Evolutionary conservation across 2,329 filamentous ascomycete species (phyloP).

Genomic region (Fragosphaeria purpurea): DNA sequence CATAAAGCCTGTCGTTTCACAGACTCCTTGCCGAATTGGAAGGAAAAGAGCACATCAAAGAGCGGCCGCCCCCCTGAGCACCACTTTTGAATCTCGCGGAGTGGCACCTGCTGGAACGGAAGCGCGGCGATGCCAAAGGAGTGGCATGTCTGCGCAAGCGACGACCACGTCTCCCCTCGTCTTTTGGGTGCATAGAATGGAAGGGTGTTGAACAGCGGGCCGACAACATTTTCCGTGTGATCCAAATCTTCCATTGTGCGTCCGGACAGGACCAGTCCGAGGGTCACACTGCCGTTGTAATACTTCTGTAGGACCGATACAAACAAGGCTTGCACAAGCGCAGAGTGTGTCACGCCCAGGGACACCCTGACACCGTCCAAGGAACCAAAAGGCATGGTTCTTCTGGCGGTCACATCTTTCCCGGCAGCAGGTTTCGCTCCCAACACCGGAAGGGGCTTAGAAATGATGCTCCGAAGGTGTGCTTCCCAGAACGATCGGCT

Average conservation of each 20-base stretch:
- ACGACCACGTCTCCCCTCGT: slow-evolving; percentile 40
- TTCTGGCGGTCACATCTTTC: slow-evolving; percentile 15
- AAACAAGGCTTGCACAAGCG: slow-evolving; percentile 70
- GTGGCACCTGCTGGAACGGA: slow-evolving; percentile 66
- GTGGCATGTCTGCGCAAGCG: slow-evolving; percentile 56
- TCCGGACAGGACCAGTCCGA: slow-evolving; percentile 73
- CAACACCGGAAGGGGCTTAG: slow-evolving; percentile 14
- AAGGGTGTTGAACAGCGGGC: slow-evolving; percentile 84
- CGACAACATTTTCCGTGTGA: slow-evolving; percentile 56
- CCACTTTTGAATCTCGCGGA: slow-evolving; percentile 76
- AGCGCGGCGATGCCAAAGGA: slow-evolving; percentile 58
- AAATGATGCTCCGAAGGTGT: slow-evolving; percentile 34
- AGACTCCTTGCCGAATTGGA: slow-evolving; percentile 46
- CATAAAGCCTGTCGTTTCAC: slow-evolving; percentile 33
- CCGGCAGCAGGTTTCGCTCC: slow-evolving; percentile 1
- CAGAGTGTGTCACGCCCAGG: slow-evolving; percentile 67
- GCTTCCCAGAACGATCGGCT: slow-evolving; percentile 56
- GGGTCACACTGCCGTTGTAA: slow-evolving; percentile 36
- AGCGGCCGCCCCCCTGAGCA: slow-evolving; percentile 48
- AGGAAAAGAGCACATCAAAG: slow-evolving; percentile 78
- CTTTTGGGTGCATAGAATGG: slow-evolving; percentile 45
- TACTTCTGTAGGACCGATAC: slow-evolving; percentile 47
- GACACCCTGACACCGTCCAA: slow-evolving; percentile 45
- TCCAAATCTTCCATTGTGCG: slow-evolving; percentile 61
- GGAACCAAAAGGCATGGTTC: slow-evolving; percentile 25